phyloP scores from a whole-genome alignment of 352 stramenopile genomes.

The Phytopythium sindhum region DNA sequence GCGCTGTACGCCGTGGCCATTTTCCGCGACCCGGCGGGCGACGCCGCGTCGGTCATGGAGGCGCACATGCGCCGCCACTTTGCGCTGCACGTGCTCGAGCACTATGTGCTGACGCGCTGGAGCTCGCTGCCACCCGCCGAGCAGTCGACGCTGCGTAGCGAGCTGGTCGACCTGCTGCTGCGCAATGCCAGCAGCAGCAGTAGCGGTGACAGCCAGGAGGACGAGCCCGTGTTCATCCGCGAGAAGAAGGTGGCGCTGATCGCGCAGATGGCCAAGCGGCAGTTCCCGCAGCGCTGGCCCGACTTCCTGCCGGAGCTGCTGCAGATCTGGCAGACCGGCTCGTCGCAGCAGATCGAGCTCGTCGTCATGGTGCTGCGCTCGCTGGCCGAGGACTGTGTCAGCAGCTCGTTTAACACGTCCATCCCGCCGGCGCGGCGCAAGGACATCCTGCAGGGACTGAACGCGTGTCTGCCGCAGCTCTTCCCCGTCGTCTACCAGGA shows the following conservation, averaged over 20 bases:
- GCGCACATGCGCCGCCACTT: constrained; percentile 67
- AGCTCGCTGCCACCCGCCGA: constrained; percentile 34
- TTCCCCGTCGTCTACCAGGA: constrained; percentile 72
- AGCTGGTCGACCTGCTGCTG: constrained; percentile 62
- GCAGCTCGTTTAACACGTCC: constrained; percentile 72
- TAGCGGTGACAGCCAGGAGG: background rate
- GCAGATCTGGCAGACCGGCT: constrained; percentile 51
- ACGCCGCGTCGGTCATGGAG: constrained; percentile 22
- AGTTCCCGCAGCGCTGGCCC: constrained; percentile 82
- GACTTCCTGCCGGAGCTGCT: constrained; percentile 63
- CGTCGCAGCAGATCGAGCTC: constrained; percentile 51
- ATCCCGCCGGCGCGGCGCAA: constrained; percentile 72
- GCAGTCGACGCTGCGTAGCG: constrained; percentile 40
- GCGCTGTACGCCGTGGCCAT: constrained; percentile 71
- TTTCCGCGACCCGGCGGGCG: constrained; percentile 50
- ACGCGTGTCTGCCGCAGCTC: constrained; percentile 63
- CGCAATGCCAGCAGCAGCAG: background rate
- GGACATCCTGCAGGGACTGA: constrained; percentile 75
- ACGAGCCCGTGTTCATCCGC: constrained; percentile 62
- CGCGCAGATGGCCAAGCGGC: constrained; percentile 68
- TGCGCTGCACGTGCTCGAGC: constrained; percentile 73
- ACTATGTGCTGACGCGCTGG: constrained; percentile 64
- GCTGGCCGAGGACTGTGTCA: constrained; percentile 77
- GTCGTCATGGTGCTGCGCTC: constrained; percentile 71
- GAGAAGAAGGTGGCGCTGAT: constrained; percentile 80